Conservation (phyloP, 176 grass and related monocot genomes). For the Aegilops speltoides region DNA sequence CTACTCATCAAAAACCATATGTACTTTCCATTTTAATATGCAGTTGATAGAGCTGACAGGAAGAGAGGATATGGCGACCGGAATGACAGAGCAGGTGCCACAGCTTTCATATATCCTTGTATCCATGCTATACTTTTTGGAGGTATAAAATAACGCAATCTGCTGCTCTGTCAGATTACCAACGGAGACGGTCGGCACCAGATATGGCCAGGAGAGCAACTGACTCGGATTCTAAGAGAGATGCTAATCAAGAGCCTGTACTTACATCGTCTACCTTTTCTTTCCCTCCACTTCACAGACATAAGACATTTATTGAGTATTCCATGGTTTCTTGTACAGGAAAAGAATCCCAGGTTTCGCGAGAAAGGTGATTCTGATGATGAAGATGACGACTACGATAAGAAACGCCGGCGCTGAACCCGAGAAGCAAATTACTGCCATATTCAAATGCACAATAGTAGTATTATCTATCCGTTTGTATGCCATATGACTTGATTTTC, state of each 20-base stretch:
- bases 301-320: not conserved
- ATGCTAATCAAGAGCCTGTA: conserved; percentile 55
- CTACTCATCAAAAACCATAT: not conserved
- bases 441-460: not conserved
- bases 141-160: not conserved
- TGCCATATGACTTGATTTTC: not conserved
- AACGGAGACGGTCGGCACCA: conserved; percentile 38
- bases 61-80: conserved; percentile 71
- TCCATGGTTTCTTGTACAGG: conserved; percentile 38
- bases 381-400: conserved; percentile 75
- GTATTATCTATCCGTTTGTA: not conserved
- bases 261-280: not conserved
- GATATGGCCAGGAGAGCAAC: conserved; percentile 53
- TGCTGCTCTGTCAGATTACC: conserved; percentile 57
- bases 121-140: not conserved
- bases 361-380: conserved; percentile 92
- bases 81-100: conserved; percentile 64
- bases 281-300: not conserved
- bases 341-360: conserved; percentile 88
- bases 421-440: not conserved
- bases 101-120: not conserved
- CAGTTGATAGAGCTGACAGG: conserved; percentile 74
- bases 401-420: conserved; percentile 58
- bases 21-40: conserved; percentile 18
- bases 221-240: conserved; percentile 62